Evolutionary conservation across 2,329 filamentous ascomycete genomes (phyloP).

Genomic region (Diatrype stigma): DNA sequence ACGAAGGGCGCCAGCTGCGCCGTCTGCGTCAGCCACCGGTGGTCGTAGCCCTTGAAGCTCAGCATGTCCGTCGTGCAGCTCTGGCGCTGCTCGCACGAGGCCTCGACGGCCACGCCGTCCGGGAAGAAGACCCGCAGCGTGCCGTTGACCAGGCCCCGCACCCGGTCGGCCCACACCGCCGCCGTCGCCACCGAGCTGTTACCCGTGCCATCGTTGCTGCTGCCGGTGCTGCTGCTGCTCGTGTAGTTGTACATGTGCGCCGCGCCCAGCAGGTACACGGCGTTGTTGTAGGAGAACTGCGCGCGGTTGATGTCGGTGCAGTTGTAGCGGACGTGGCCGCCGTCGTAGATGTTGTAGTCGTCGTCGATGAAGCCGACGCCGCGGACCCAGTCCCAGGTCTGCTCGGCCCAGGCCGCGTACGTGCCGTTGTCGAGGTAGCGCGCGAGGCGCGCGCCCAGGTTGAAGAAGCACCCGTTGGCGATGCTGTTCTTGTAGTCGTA

Average conservation of each 20-base stretch:
- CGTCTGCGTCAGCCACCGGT: conserved; percentile 46
- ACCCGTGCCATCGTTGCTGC: too few species aligned
- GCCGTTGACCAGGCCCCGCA: conserved; percentile 42
- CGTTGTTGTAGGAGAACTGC: conserved; percentile 53
- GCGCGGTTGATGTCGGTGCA: conserved; percentile 46
- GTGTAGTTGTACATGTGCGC: conserved; percentile 43
- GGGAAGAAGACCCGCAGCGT: conserved; percentile 47
- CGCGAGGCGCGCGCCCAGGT: conserved; percentile 53
- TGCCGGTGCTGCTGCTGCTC: conserved; percentile 26
- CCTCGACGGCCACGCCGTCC: conserved; percentile 47
- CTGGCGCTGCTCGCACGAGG: conserved; percentile 45
- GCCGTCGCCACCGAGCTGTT: too few species aligned
- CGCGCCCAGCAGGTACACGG: conserved; percentile 41
- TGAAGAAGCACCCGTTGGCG: conserved; percentile 47
- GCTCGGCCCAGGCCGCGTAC: conserved; percentile 59
- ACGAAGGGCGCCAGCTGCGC: conserved; percentile 38
- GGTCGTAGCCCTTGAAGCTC: conserved; percentile 56
- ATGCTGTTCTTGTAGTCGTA: conserved; percentile 37
- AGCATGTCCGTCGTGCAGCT: conserved; percentile 55
- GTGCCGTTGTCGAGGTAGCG: conserved; percentile 61
- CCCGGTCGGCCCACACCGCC: conserved; percentile 39
- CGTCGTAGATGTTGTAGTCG: conserved; percentile 46
- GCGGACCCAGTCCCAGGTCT: conserved; percentile 52
- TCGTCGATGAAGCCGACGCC: conserved; percentile 42
- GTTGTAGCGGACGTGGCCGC: conserved; percentile 39